Evolutionary conservation across 2,329 filamentous ascomycete genomes (phyloP).

Genomic region (Xylaria sp.): DNA sequence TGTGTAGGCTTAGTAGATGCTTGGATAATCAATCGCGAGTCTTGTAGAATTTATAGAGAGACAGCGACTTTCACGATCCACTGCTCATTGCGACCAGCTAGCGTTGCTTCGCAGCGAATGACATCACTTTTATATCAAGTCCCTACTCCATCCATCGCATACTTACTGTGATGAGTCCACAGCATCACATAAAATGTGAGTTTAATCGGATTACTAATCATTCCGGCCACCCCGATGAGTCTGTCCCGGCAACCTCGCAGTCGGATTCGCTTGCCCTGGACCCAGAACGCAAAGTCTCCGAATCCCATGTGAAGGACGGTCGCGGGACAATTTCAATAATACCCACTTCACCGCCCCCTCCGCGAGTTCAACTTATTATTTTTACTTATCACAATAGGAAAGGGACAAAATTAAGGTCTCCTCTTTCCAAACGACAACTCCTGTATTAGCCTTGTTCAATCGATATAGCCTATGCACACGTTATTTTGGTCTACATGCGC

Average conservation of each 20-base stretch:
- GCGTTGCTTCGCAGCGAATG: background rate
- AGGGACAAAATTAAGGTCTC: too few species aligned
- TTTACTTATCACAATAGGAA: too few species aligned
- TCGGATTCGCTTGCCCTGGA: conserved; percentile 8
- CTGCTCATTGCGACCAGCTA: background rate
- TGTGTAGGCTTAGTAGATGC: too few species aligned
- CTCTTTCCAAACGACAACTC: too few species aligned
- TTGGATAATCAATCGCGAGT: background rate
- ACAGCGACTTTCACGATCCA: too few species aligned
- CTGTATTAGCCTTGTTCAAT: too few species aligned
- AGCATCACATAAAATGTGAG: background rate
- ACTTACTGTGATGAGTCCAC: background rate
- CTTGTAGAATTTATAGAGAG: background rate
- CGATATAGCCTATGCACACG: too few species aligned
- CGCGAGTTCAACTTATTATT: too few species aligned
- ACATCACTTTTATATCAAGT: conserved; percentile 8
- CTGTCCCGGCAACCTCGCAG: background rate
- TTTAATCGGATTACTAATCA: conserved; percentile 10
- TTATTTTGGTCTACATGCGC: too few species aligned
- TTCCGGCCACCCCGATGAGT: background rate
- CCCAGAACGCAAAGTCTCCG: conserved; percentile 2
- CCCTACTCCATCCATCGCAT: background rate
- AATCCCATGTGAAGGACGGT: background rate
- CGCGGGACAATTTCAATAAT: background rate
- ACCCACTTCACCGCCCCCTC: too few species aligned